A percentile compares a stretch with the other conserved stretches of the same genome.
These are phyloP conservation scores for Moniliophthora roreri DNA, from an alignment of 1,284 basidiomycete species.

Conservation along the genomic window DNA sequence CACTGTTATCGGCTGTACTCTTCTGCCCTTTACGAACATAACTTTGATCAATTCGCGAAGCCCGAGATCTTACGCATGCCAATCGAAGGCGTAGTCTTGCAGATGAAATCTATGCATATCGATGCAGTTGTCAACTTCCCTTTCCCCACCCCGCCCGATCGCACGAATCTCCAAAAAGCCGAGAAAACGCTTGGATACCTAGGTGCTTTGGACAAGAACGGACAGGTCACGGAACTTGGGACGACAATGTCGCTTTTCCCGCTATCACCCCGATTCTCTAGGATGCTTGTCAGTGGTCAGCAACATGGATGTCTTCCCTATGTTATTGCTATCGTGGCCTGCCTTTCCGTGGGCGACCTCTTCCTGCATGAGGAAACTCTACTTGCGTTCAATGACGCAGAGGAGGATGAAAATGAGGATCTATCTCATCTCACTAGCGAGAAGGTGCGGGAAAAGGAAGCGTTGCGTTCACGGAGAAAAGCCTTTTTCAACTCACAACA, in stretches of 20 bases:
- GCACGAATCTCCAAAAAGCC: slow-evolving; percentile 75
- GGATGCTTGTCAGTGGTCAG: slow-evolving; percentile 91
- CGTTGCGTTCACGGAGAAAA: slow-evolving; percentile 61
- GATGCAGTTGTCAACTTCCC: slow-evolving; percentile 97
- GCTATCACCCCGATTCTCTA: slow-evolving; percentile 88
- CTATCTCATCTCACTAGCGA: slow-evolving; percentile 58
- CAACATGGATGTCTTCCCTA: slow-evolving; percentile 94
- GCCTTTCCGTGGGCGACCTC: slow-evolving; percentile 93
- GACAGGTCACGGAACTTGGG: slow-evolving; percentile 86
- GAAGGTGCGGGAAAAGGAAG: slow-evolving; percentile 66
- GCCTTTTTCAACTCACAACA: slow-evolving; percentile 81
- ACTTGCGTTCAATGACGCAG: slow-evolving; percentile 45
- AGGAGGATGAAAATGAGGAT: slow-evolving; percentile 42
- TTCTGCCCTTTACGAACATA: slow-evolving; percentile 87
- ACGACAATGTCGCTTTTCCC: slow-evolving; percentile 93
- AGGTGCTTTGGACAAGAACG: slow-evolving; percentile 74
- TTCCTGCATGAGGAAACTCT: slow-evolving; percentile 85
- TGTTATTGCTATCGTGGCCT: slow-evolving; percentile 89
- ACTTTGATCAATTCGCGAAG: slow-evolving; percentile 84
- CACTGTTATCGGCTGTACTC: slow-evolving; percentile 94
- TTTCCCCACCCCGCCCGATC: slow-evolving; percentile 95
- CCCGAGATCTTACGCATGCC: slow-evolving; percentile 97
- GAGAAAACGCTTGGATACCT: slow-evolving; percentile 82
- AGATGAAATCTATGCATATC: slow-evolving; percentile 99
- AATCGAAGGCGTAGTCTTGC: slow-evolving; percentile 94